These are phyloP conservation scores for Neltuma alba DNA, from an alignment of 306 rosid species.

Conservation along the genomic window DNA sequence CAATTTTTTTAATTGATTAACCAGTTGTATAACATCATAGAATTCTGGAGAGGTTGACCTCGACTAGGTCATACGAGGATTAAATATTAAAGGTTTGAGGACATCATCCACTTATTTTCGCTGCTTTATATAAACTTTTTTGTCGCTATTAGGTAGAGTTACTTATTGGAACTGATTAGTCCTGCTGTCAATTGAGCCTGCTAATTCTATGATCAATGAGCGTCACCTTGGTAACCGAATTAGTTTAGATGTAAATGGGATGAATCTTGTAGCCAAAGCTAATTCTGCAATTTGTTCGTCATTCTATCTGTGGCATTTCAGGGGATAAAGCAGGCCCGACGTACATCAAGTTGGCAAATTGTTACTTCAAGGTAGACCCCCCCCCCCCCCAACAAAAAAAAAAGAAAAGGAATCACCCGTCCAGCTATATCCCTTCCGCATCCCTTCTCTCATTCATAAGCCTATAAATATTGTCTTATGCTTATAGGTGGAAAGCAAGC, in stretches of 20 bases:
- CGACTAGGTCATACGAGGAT: not conserved
- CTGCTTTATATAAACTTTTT: not conserved
- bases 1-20: not conserved
- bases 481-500: constrained; percentile 84
- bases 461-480: constrained; percentile 27
- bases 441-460: not conserved
- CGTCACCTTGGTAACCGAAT: not conserved
- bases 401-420: not conserved
- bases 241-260: not conserved
- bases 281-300: constrained; percentile 20
- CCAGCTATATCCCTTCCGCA: not conserved
- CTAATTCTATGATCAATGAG: not conserved
- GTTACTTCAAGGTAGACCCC: constrained; percentile 90
- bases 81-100: not conserved
- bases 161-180: not conserved
- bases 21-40: not conserved
- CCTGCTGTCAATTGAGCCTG: not conserved
- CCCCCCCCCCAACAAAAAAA: no score
- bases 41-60: not conserved
- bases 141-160: not conserved
- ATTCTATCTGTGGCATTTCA: constrained; percentile 37
- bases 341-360: constrained; percentile 72
- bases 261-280: not conserved
- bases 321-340: constrained; percentile 88
- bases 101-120: not conserved